Evolutionary conservation across 116 monocot species (phyloP).

Genomic region (Zostera marina): DNA sequence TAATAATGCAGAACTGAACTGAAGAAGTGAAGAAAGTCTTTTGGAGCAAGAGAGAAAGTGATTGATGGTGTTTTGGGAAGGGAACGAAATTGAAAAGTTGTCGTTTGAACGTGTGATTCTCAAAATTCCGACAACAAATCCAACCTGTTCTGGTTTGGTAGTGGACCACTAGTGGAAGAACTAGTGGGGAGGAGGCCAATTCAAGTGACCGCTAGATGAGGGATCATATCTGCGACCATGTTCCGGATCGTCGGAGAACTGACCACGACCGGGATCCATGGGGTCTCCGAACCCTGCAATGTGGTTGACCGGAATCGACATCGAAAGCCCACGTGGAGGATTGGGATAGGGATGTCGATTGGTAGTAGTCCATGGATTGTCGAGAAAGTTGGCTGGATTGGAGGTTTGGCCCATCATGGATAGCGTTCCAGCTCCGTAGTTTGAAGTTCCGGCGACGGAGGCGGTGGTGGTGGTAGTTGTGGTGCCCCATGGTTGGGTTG

Average conservation of each 20-base stretch:
- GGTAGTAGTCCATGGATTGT: constrained; percentile 11
- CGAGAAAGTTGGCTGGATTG: constrained; percentile 1
- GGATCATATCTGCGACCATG: constrained; percentile 10
- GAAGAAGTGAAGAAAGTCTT: too few species aligned
- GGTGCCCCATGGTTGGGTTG: constrained; percentile 49
- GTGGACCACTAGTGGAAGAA: neutral
- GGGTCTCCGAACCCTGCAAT: constrained; percentile 8
- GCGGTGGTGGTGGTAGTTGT: constrained; percentile 3
- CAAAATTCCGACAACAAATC: neutral
- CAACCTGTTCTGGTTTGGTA: too few species aligned
- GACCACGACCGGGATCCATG: constrained; percentile 4
- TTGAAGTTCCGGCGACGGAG: constrained; percentile 4
- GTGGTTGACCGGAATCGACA: neutral
- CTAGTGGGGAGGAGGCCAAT: constrained; percentile 51
- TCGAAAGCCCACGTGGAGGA: constrained; percentile 8
- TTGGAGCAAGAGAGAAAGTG: too few species aligned
- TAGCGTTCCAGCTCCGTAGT: constrained; percentile 4
- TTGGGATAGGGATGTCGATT: constrained; percentile 8
- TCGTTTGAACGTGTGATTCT: neutral
- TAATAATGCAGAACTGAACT: too few species aligned
- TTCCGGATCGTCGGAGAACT: constrained; percentile 18
- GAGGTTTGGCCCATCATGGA: constrained; percentile 5
- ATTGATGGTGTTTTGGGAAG: too few species aligned
- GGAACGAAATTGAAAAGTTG: too few species aligned
- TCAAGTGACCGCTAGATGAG: constrained; percentile 22